Conservation (phyloP, 2,329 filamentous ascomycete genomes). For the Zopfia rhizophila region DNA sequence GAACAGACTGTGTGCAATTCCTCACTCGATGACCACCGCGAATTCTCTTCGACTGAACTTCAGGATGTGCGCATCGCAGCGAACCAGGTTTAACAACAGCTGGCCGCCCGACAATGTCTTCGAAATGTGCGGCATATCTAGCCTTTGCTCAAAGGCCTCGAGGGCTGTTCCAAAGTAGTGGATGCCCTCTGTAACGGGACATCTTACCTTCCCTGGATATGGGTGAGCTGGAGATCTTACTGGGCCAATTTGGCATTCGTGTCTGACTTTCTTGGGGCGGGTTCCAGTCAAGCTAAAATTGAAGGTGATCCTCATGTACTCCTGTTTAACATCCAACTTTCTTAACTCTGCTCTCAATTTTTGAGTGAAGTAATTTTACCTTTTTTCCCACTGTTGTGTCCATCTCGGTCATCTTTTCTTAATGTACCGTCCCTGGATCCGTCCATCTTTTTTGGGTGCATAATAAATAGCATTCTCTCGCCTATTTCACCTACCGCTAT, state of each 20-base stretch:
- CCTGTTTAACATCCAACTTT: too few species aligned
- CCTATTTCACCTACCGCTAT: too few species aligned
- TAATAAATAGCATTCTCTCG: too few species aligned
- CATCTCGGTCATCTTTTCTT: too few species aligned
- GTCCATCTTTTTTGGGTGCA: too few species aligned
- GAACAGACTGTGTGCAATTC: neutral
- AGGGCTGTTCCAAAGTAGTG: conserved; percentile 55
- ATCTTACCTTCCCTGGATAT: conserved; percentile 58
- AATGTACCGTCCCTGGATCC: too few species aligned
- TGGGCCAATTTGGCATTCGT: conserved; percentile 5
- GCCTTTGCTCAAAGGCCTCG: conserved; percentile 55
- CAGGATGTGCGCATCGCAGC: conserved; percentile 52
- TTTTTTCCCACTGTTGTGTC: too few species aligned
- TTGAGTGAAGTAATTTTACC: too few species aligned
- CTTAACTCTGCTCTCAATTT: neutral
- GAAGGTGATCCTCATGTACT: conserved; percentile 17
- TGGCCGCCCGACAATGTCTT: conserved; percentile 51
- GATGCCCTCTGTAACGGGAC: conserved; percentile 61
- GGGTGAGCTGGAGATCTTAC: conserved; percentile 36
- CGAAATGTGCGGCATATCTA: conserved; percentile 58
- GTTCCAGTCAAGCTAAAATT: conserved; percentile 29
- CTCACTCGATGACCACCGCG: conserved; percentile 21
- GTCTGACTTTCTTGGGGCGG: conserved; percentile 1
- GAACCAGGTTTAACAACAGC: conserved; percentile 52
- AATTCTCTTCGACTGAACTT: conserved; percentile 47